Base-by-base conservation (phyloP, 192 early-diverging fungal species). In the Diversispora eburnea region DNA sequence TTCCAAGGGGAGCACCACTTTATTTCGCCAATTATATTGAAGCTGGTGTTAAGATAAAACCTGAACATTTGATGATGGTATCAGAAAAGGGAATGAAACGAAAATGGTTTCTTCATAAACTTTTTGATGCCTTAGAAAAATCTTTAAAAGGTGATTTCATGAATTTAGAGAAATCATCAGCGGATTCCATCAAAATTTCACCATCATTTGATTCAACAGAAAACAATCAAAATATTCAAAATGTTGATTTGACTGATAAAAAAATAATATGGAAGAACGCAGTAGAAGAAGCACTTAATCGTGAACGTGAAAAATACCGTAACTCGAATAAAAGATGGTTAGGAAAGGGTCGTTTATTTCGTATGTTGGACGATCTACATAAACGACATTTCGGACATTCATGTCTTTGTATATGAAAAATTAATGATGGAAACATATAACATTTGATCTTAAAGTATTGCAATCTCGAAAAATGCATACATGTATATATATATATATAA, bases 11-110 rank as follows among this genome's bases (percentile, higher is more conserved):
- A 43, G 22, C 61, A 41, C 61, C 61, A 8, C 33, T 43, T 6
- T 63, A 33, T 63, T 63, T 63, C 39, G 42, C 10, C 1, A 22
- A 43, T 43, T 63, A 63, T 63, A 17, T 63, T 2, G 61, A 63
- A 10, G 61, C 61, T 41, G 61, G 61, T 63, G 61, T 63, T 12
- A 63, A 39, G 41, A 8, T 63, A 4, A 2, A 39, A 12, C 61
- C 61, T 43, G 61, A 63, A 0, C 61, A 63, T 63, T 39, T 63
- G 41, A 63, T 41, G 41, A 63, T 63, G 61, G 61, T 63, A 43
- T 25, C 39, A 4, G 61, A 63, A 63, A 63, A 63, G 17, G 61
- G 61, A 10, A 63, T 63, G 61, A 25, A 63, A 41, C n/a, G 61
- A 10, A 63, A 63, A 63, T 63, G 61, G 61, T 63, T 63, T 43